Conservation (phyloP, 768 basidiomycete species). For the Russula abietina region DNA sequence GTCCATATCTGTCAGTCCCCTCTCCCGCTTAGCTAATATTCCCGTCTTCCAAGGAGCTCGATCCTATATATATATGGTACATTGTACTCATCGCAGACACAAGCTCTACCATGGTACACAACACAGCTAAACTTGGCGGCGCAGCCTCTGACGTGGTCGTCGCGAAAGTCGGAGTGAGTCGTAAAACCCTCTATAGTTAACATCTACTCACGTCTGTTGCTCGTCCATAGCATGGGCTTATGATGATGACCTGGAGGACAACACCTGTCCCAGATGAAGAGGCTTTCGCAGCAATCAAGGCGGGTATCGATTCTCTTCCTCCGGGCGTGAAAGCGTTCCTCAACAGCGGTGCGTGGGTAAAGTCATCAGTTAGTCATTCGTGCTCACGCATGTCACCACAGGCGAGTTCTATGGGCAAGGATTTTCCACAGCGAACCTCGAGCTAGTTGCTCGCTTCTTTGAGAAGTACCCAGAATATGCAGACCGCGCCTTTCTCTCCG, state of each 20-base stretch:
- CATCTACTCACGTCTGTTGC: neutral
- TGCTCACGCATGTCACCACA: constrained; percentile 8
- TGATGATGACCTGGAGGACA: constrained; percentile 56
- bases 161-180: constrained; percentile 37
- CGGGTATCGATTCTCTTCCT: constrained; percentile 39
- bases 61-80: constrained; percentile 6
- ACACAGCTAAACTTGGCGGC: constrained; percentile 37
- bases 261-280: constrained; percentile 48
- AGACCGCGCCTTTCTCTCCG: constrained; percentile 43
- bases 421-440: constrained; percentile 39
- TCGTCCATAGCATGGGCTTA: constrained; percentile 42
- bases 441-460: constrained; percentile 46
- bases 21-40: neutral
- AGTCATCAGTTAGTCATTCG: neutral
- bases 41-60: neutral
- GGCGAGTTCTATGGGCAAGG: constrained; percentile 55
- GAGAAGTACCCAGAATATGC: constrained; percentile 39
- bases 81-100: neutral
- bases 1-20: too few species aligned
- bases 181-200: neutral
- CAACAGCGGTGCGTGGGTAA: constrained; percentile 40
- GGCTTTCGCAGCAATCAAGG: constrained; percentile 57
- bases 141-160: constrained; percentile 36
- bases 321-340: constrained; percentile 45
- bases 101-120: constrained; percentile 29